Base-by-base conservation (phyloP, 495 filamentous ascomycete species). In the Xylaria longipes region DNA sequence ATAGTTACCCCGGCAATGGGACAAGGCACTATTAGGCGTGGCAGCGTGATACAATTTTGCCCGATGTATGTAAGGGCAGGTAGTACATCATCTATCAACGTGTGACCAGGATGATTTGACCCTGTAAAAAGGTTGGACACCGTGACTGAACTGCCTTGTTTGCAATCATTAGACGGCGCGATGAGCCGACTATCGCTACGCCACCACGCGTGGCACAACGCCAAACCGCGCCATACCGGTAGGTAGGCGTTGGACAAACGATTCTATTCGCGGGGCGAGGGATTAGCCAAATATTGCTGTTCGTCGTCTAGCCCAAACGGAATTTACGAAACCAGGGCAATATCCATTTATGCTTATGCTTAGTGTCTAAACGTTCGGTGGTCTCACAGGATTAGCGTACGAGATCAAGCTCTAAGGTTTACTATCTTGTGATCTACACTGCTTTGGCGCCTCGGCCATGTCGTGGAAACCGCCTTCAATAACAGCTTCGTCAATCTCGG, bases 401-500 rank as follows among this genome's bases (percentile, higher is more conserved):
- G 20, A 25, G 14, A 17, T 58, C 15, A 11, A 35, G 31, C 29
- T 62, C 58, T 41, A 46, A 2, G n/a, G 12, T 45, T 15, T 39
- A 45, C 61, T 46, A 20, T 37, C 43, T 11, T 17, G 39, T 33
- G 41, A 41, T 70, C 27, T 70, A 45, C n/a, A 43, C 69, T 65
- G 31, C 58, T 66, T 72, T 69, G 7, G 69, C 58, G 20, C 31
- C 58, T 71, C 64, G n/a, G 54, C 31, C 1, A 37, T 48, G n/a
- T 65, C 69, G 37, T 69, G 64, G 15, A 71, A 68, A 48, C 61
- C 63, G 0, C 62, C 72, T 41, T 76, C 71, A 12, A 75, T 65
- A 29, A 57, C 68, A n/a, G 35, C 61, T 68, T 74, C 70, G 1
- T 74, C 72, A 33, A 12, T 46, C 50, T 74, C 75, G 3, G 69